Evolutionary conservation across 208 protist species (phyloP).

Genomic region (Acanthamoeba pearcei): DNA sequence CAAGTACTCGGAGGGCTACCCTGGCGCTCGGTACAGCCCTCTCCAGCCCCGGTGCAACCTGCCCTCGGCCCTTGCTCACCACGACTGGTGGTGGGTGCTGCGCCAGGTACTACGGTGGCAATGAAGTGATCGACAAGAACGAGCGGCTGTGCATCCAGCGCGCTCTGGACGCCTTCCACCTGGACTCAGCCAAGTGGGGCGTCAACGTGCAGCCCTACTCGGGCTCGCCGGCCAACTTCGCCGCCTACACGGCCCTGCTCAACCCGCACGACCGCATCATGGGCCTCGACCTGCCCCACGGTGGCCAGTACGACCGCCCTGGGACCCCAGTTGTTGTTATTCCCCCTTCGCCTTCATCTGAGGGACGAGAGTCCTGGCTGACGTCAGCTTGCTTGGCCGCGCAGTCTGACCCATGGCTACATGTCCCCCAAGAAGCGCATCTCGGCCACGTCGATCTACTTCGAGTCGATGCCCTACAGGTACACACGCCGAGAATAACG

Average conservation of each 20-base stretch:
- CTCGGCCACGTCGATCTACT: slow-evolving; percentile 86
- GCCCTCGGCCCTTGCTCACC: neutral
- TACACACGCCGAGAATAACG: slow-evolving; percentile 67
- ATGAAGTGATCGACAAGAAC: slow-evolving; percentile 84
- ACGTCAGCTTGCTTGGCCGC: neutral
- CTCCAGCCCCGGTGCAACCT: neutral
- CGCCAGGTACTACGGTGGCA: slow-evolving; percentile 90
- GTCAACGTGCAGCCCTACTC: slow-evolving; percentile 94
- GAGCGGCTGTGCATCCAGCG: slow-evolving; percentile 92
- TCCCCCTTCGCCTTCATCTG: neutral
- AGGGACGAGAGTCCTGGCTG: neutral
- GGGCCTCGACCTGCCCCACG: slow-evolving; percentile 83
- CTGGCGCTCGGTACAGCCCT: slow-evolving; percentile 83
- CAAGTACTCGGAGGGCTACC: slow-evolving; percentile 94
- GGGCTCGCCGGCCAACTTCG: slow-evolving; percentile 91
- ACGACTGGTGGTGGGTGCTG: neutral
- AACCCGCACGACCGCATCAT: slow-evolving; percentile 88
- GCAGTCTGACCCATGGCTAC: slow-evolving; percentile 86
- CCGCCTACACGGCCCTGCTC: slow-evolving; percentile 90
- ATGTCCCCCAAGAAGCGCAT: slow-evolving; percentile 86
- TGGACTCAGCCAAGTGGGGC: slow-evolving; percentile 92
- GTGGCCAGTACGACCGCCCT: slow-evolving; percentile 80
- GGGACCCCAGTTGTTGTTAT: neutral
- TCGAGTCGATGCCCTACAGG: slow-evolving; percentile 86
- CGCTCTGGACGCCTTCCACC: slow-evolving; percentile 95